Evolutionary conservation across 2,329 filamentous ascomycete species (phyloP).

Genomic region (Epichloe elymi): DNA sequence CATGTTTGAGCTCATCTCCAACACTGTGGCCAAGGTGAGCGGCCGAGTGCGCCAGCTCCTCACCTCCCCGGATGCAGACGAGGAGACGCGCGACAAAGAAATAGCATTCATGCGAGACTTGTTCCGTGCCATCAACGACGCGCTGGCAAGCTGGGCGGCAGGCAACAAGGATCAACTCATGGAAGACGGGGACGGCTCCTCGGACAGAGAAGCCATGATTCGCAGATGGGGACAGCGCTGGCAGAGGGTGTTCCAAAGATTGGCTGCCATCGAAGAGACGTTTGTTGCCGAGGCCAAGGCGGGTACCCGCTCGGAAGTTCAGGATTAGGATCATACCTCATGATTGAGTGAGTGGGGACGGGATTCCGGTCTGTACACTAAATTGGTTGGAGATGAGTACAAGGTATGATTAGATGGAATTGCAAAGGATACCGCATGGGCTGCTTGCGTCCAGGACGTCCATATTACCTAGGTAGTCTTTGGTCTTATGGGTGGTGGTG

Average conservation of each 20-base stretch:
- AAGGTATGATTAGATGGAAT: background rate
- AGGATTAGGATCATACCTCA: background rate
- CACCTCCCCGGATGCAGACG: slow-evolving; percentile 43
- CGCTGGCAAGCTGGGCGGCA: slow-evolving; percentile 56
- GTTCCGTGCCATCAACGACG: slow-evolving; percentile 70
- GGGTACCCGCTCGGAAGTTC: background rate
- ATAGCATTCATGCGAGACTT: slow-evolving; percentile 62
- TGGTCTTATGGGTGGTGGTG: too few species aligned
- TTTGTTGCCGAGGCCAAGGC: slow-evolving; percentile 28
- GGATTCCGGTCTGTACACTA: background rate
- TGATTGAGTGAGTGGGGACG: background rate
- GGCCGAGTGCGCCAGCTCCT: slow-evolving; percentile 74
- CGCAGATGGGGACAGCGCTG: slow-evolving; percentile 74
- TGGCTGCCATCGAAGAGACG: slow-evolving; percentile 75
- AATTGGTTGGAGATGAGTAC: background rate
- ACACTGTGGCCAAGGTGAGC: slow-evolving; percentile 83
- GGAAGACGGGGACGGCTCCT: slow-evolving; percentile 49
- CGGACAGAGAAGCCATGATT: slow-evolving; percentile 50
- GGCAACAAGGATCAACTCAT: slow-evolving; percentile 65
- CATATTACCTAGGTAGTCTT: too few species aligned
- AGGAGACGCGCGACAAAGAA: slow-evolving; percentile 57
- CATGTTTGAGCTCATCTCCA: slow-evolving; percentile 80
- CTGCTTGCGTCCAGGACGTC: too few species aligned
- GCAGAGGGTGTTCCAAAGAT: slow-evolving; percentile 71
- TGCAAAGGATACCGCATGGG: too few species aligned